Evolutionary conservation across 1,284 basidiomycete species (phyloP), one percentile per base, ranked within the genome.

Genomic region (Inonotus hispidus): DNA sequence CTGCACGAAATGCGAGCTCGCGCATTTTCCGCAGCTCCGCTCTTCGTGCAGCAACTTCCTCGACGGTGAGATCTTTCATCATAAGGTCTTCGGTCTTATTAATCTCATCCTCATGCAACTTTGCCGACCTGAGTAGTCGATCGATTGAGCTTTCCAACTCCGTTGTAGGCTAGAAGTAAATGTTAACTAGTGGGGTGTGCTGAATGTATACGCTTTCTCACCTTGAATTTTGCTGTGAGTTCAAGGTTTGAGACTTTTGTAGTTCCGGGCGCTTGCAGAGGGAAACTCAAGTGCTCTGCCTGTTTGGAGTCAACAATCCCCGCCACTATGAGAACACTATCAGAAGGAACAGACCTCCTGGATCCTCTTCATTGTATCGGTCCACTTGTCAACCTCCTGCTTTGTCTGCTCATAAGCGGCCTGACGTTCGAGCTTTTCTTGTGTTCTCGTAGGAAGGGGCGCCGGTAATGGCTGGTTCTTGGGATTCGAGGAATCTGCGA

Each of bases 391-490:
- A 2, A 96, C 90, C 72, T 98, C 95, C 66, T 85, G 83, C 70
- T 93, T 93, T 2, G 95, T 97, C 72, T 90, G 83, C 68, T 95
- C 92, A 72, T 98, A 98, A 0, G 96, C 97, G 2, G 94, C 96
- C 71, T 94, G 87, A 49, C 96, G 87, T 68, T 98, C 95, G 1
- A 98, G 75, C 50, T 91, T 87, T 65, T 98, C 95, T 71, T 98
- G 93, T 0, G 87, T 84, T 37, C 93, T 82, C 27, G 87, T 85
- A 2, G 94, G 93, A 1, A 98, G 78, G 0, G 97, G 97, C 0
- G 93, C 94, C 2, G 92, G 75, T 2, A 98, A 78, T 0, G 89
- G 83, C 60, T 86, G 84, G 25, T 75, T 70, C 41, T 77, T 75
- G 41, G 77, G 72, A 75, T 81, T 68, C 72, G 69, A 64, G 67